Evolutionary conservation across 164 flowering plant genomes (phyloP), one percentile per base, ranked within the genome.

Genomic region (Aristolochia californica): DNA sequence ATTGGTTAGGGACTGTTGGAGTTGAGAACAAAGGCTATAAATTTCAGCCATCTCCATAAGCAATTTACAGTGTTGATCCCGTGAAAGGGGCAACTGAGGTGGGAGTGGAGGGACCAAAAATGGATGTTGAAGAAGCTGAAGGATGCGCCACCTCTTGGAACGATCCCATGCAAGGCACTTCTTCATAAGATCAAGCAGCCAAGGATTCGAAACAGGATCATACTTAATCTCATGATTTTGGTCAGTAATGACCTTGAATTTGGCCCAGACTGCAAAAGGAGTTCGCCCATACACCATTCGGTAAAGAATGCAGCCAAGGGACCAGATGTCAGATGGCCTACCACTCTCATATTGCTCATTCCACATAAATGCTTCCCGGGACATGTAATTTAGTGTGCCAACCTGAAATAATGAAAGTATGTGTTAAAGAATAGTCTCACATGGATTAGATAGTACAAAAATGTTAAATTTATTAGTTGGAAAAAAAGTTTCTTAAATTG

Each of bases 281-380:
- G 99, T 89, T 61, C 87, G 78, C 17, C 97, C 97, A 52, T 89
- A 93, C 0, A 93, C 97, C 97, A 93, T 93, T 66, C 89, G 99
- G 65, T 89, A 93, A 18, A 93, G 87, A 53, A 93, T 93, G 74
- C 99, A 93, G 26, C 99, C 99, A 59, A 93, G 97, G 27, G 99
- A 93, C 99, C 99, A 93, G 44, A 93, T 93, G 68, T 93, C 99
- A 43, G 99, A 93, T 55, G 99, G 83, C 27, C 99, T 80, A 13
- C 97, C 97, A 66, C 84, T 70, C 61, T 75, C 80, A 71, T 94
- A 97, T 24, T 59, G 81, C 70, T 94, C 99, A 50, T 94, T 94
- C 75, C 99, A 93, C 95, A 93, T 72, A 66, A 89, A 93, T 65
- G 99, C 97, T 74, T 93, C 97, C 0, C 97, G 99, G 45, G 99